phyloP scores from a whole-genome alignment of 2,329 filamentous ascomycete species.

The Phoma sp. region DNA sequence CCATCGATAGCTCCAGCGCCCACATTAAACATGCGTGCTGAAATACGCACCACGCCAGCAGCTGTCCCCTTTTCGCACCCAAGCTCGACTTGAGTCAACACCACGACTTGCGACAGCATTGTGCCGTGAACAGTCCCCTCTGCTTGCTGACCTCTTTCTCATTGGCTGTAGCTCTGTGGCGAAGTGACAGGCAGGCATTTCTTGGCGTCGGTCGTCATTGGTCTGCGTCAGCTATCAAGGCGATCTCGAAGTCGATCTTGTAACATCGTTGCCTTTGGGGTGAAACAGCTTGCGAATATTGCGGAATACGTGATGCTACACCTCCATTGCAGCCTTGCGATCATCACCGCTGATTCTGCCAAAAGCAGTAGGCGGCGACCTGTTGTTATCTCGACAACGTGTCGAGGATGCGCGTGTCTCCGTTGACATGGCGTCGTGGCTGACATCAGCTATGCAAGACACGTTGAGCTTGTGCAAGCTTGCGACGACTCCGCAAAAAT shows the following conservation, averaged over 20 bases:
- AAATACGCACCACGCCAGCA: not conserved
- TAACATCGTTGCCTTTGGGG: constrained; percentile 15
- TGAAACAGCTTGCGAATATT: constrained; percentile 15
- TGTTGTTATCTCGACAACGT: not conserved
- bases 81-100: not conserved
- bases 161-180: constrained; percentile 15
- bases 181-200: constrained; percentile 2
- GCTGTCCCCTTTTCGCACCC: constrained; percentile 7
- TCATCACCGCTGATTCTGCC: constrained; percentile 2
- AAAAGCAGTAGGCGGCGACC: not conserved
- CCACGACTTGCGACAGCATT: constrained; percentile 1
- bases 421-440: not conserved
- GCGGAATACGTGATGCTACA: not conserved
- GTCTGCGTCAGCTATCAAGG: constrained; percentile 9
- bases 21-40: too few species aligned
- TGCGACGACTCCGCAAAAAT: constrained; percentile 4
- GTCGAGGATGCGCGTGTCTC: not conserved
- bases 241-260: constrained; percentile 16
- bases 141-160: not conserved
- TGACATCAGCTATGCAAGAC: constrained; percentile 5
- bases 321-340: constrained; percentile 1
- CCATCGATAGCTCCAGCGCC: constrained; percentile 11
- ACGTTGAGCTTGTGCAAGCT: not conserved
- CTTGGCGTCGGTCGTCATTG: constrained; percentile 12
- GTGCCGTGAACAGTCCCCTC: not conserved